Evolutionary conservation across 169 alveolate species (phyloP), one percentile per base, ranked within the genome.

Genomic region (Pseudocohnilembus persalinus): DNA sequence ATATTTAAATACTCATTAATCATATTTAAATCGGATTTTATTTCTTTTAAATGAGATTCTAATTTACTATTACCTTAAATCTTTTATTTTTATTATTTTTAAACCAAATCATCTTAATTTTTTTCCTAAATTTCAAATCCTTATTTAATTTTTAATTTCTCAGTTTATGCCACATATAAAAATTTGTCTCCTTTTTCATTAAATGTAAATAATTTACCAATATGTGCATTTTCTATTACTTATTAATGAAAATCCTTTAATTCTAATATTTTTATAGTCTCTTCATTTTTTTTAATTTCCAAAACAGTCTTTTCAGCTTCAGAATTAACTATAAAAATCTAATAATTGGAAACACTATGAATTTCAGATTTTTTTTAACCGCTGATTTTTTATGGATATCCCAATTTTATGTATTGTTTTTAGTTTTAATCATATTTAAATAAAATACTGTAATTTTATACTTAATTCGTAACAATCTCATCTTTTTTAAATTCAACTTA

Each of bases 151-250:
- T 6, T n/a, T 15, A 25, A 25, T 1, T 6, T 27, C n/a, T 76
- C 80, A 11, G 32, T 75, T 75, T 81, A 35, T 20, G 90, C 90
- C 16, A 80, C 27, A 31, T 86, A 86, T 28, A 86, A 76, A 74
- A 86, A 31, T 75, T 86, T 86, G 29, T 68, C 65, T 29, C 64
- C 76, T 34, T 49, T 26, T 74, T 86, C 80, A 76, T 86, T 86
- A 86, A 86, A 86, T 24, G 30, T 72, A 31, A 86, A 80, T 16
- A 83, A 78, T 63, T 74, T 76, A 27, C 90, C 90, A 0, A 86
- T 79, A 35, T 74, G 79, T 1, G 31, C 86, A 75, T 86, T 65
- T 74, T 86, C 80, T 15, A 80, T 35, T 29, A 86, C 76, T 16
- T 79, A 79, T 32, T 86, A 79, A 68, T 86, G 90, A 33, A 24